Evolutionary conservation across 176 grass and related monocot genomes (phyloP).

Genomic region (Otatea glauca): DNA sequence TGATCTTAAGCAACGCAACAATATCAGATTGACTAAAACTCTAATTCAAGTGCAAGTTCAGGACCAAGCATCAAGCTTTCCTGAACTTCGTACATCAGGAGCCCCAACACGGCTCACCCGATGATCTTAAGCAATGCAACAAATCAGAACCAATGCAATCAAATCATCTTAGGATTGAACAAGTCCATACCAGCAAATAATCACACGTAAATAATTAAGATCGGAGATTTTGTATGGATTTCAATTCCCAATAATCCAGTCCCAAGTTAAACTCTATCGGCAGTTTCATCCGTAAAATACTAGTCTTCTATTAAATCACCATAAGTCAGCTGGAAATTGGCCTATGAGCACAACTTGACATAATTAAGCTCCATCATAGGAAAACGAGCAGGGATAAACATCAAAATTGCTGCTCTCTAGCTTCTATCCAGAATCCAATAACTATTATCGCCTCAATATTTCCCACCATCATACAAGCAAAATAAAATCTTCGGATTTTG

Average conservation of each 20-base stretch:
- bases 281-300: not conserved
- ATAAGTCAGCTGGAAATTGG: not conserved
- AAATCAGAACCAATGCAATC: not conserved
- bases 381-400: not conserved
- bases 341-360: not conserved
- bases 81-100: not conserved
- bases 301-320: not conserved
- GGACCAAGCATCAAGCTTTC: not conserved
- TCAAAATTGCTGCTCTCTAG: not conserved
- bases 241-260: not conserved
- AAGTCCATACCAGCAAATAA: not conserved
- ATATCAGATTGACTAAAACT: not conserved
- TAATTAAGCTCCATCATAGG: not conserved
- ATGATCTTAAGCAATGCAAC: not conserved
- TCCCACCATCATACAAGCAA: slow-evolving; percentile 11
- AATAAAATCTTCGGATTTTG: not conserved
- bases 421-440: not conserved
- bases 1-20: not conserved
- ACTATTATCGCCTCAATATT: not conserved
- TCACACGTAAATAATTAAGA: not conserved
- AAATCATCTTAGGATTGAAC: not conserved
- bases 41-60: not conserved
- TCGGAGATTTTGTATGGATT: not conserved
- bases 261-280: not conserved
- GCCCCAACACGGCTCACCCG: too few species aligned